Evolutionary conservation across 225 moss, liverwort and hornwort species (phyloP).

Genomic region (Polytrichum formosum): DNA sequence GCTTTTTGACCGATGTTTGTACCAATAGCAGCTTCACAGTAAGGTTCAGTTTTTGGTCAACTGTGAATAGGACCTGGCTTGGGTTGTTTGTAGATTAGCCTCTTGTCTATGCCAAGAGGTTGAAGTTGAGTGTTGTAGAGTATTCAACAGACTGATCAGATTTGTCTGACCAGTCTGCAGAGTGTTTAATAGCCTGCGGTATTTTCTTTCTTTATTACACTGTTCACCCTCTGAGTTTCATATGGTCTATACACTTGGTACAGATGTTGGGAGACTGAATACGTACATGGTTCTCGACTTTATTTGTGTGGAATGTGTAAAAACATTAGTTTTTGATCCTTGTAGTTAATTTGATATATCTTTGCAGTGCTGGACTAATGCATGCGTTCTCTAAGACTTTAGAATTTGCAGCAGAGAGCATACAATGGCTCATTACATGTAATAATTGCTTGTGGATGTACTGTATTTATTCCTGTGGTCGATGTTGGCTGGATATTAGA

Average conservation of each 20-base stretch:
- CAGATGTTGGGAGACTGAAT: slow-evolving; percentile 4
- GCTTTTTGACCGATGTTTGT: slow-evolving; percentile 22
- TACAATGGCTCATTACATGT: no score
- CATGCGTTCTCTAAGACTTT: no score
- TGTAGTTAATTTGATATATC: no score
- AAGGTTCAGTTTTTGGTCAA: slow-evolving; percentile 7
- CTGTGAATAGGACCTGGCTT: slow-evolving; percentile 34
- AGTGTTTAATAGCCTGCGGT: slow-evolving; percentile 44
- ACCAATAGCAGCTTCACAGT: slow-evolving; percentile 3
- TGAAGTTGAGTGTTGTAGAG: slow-evolving; percentile 20
- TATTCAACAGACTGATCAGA: slow-evolving; percentile 13
- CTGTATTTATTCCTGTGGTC: no score
- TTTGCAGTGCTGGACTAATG: no score
- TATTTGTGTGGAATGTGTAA: no score
- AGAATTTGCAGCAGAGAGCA: no score
- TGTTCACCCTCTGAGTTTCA: slow-evolving; percentile 9
- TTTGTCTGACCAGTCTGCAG: slow-evolving; percentile 24
- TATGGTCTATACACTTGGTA: slow-evolving; percentile 14
- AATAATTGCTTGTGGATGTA: no score
- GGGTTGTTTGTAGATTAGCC: slow-evolving; percentile 10
- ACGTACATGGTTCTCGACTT: neutral
- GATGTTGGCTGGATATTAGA: no score
- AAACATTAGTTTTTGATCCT: no score
- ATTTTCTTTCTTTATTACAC: slow-evolving; percentile 18
- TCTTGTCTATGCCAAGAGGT: slow-evolving; percentile 17